Base-by-base conservation (phyloP, 805 yeast genomes). In the Metschnikowia cubensis region DNA sequence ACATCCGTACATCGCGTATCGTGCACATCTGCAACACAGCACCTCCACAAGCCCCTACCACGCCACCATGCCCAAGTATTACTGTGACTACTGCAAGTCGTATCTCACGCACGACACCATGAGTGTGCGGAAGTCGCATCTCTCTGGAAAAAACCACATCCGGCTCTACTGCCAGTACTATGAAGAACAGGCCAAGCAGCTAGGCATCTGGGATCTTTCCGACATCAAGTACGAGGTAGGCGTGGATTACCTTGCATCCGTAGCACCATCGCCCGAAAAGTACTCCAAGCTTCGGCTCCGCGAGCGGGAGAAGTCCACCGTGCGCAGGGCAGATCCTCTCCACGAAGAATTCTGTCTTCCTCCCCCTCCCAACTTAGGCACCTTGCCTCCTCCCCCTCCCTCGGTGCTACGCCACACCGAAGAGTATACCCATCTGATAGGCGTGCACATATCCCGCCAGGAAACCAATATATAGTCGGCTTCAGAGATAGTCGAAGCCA, bases 51-150 rank as follows among this genome's bases (percentile, higher is more conserved):
- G 29, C 8, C 3, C 29, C 29, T 4, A 25, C 29, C 29, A 25
- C 11, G 29, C 8, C 25, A 11, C 15, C 39, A 83, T 85, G 90
- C 85, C 83, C 2, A 79, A 84, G 55, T 87, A 84, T 65, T 86
- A 84, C 68, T 89, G 96, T 67, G 94, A 86, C 58, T 89, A 89
- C 64, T 89, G 96, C 64, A 82, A 82, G 61, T 81, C 89, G 17
- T 85, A 85, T 59, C 70, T 90, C 50, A 89, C 96, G 1, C 96
- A 89, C 64, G 96, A 89, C 66, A 85, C 94, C n/a, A 73, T 82
- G 59, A 85, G 94, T 69, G 96, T 89, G 48, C 70, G 96, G 20
- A 84, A 85, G 60, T 83, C 89, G 38, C 97, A 89, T 66, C 65
- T 87, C 38, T 71, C 77, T 36, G 97, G 97, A 8, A 81, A 80